Conservation (phyloP, 2,329 filamentous ascomycete species). For the Talaromyces sp. region DNA sequence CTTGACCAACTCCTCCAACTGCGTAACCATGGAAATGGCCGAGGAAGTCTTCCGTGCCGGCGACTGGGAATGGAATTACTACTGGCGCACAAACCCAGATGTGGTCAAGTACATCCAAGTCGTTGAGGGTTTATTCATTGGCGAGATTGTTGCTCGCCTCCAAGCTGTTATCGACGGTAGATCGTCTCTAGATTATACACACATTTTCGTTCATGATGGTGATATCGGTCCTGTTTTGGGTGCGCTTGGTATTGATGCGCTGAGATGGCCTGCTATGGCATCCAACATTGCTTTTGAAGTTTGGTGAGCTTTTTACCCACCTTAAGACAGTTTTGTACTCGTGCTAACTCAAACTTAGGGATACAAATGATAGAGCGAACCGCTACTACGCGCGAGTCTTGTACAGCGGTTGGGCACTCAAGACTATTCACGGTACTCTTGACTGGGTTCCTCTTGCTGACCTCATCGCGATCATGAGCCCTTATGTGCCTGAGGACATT, state of each 20-base stretch:
- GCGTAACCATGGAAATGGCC: conserved; percentile 35
- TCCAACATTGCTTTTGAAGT: conserved; percentile 42
- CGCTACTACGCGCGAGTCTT: conserved; percentile 32
- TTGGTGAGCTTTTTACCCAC: conserved; percentile 30
- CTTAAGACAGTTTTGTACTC: background rate
- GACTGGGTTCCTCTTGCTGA: conserved; percentile 26
- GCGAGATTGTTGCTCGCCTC: conserved; percentile 35
- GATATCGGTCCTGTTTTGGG: conserved; percentile 40
- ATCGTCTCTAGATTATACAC: conserved; percentile 32
- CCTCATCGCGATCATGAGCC: conserved; percentile 22
- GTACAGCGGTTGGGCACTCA: conserved; percentile 27
- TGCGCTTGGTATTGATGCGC: conserved; percentile 35
- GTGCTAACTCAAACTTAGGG: conserved; percentile 22
- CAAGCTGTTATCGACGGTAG: conserved; percentile 29
- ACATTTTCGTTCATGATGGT: conserved; percentile 41
- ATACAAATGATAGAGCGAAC: conserved; percentile 23
- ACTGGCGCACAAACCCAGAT: conserved; percentile 37
- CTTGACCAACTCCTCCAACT: conserved; percentile 28
- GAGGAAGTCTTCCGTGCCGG: conserved; percentile 42
- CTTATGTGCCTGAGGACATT: conserved; percentile 27
- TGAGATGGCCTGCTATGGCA: conserved; percentile 44
- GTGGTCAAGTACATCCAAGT: conserved; percentile 39
- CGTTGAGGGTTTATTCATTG: conserved; percentile 40
- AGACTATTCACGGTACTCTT: conserved; percentile 26
- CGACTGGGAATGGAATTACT: conserved; percentile 46